Base-by-base conservation (phyloP, 208 protist genomes). In the Herpetomonas samuelpessoai region DNA sequence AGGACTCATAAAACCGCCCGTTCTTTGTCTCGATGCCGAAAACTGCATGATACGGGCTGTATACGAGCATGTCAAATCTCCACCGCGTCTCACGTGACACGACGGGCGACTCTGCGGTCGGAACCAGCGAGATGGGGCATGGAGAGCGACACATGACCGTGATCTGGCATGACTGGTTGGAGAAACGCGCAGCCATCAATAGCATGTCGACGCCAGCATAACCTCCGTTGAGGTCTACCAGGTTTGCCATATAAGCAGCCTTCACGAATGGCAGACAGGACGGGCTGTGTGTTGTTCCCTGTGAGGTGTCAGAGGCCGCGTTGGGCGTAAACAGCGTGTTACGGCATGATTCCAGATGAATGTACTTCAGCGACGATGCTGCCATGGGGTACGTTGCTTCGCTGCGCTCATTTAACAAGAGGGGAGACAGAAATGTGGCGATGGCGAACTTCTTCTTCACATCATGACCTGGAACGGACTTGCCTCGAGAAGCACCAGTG, bases 131-230 rank as follows among this genome's bases (percentile, higher is more conserved):
- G 10, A 16, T 24, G 2, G 57, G 29, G 46, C 28, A 41, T 2
- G 12, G 24, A 7, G 16, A 57, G 52, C 57, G 29, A 35, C 72
- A 77, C 29, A 59, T 57, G 14, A 80, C 46, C 28, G 78, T 76
- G 19, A 84, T 46, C 16, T 84, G 78, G 57, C 65, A 80, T 14
- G 78, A 76, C 24, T 69, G 56, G 65, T 84, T 68, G 14, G 78
- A 79, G 50, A 84, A 65, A 18, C 78, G 72, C 21, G 59, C 62
- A 19, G 64, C 78, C 22, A 72, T 54, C 22, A 79, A 26, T 22
- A 52, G 47, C 39, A 83, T 67, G 52, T 79, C 68, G 2, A 51
- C 35, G 10, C 74, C 75, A 10, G 56, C 31, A 44, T 62, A 60
- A 19, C 67, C 63, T 18, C 55, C 59, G 14, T 58, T 63, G 22